Evolutionary conservation across 306 rosid species (phyloP).

Genomic region (Biancaea sappan): DNA sequence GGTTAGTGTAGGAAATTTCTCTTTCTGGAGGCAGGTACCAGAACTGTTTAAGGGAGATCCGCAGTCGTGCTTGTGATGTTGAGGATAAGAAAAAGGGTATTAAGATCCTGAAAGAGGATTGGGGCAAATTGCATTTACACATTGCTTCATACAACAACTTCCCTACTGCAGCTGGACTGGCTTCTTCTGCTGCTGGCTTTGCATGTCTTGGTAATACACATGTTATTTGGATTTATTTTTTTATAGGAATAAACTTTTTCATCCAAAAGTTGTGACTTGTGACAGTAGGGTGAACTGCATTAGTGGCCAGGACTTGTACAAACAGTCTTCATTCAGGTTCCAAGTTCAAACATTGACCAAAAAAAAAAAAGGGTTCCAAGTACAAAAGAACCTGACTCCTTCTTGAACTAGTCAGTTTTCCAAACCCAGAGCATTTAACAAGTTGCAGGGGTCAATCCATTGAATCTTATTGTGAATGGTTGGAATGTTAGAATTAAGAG

Average conservation of each 20-base stretch:
- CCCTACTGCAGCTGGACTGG: constrained; percentile 99
- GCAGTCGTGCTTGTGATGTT: constrained; percentile 76
- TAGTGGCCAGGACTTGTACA: constrained; percentile 23
- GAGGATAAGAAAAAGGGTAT: constrained; percentile 80
- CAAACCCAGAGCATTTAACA: background rate
- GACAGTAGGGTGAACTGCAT: constrained; percentile 2
- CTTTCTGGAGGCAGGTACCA: constrained; percentile 95
- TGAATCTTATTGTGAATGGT: constrained; percentile 13
- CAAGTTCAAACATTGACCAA: constrained; percentile 15
- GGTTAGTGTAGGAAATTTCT: constrained; percentile 90
- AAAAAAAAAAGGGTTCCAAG: no score
- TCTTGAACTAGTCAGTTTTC: background rate
- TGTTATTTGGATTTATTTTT: background rate
- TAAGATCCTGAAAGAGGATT: constrained; percentile 72
- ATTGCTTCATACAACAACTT: constrained; percentile 94
- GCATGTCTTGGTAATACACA: constrained; percentile 83
- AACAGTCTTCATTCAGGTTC: constrained; percentile 10
- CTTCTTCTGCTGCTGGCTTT: constrained; percentile 97
- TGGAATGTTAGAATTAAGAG: constrained; percentile 14
- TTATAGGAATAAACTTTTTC: constrained; percentile 19
- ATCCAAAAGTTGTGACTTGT: constrained; percentile 18
- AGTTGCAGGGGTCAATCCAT: constrained; percentile 16
- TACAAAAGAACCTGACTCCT: background rate
- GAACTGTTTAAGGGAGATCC: constrained; percentile 85
- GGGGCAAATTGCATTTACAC: constrained; percentile 78